Evolutionary conservation across 2,329 filamentous ascomycete genomes (phyloP), one percentile per base, ranked within the genome.

Genomic region (Aureobasidium sp.): DNA sequence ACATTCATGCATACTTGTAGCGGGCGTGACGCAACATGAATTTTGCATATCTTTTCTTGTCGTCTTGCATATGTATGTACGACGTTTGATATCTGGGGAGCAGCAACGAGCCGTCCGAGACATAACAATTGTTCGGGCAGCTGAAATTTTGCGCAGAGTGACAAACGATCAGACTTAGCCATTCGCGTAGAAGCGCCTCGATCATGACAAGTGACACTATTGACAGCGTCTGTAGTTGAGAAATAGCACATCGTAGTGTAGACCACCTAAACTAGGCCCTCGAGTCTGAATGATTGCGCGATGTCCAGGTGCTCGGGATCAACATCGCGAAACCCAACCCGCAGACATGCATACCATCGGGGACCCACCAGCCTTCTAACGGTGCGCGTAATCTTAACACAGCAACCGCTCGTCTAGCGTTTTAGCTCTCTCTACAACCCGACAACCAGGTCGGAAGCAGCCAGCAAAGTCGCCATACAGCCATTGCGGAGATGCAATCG

Each of bases 371-470:
- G 44, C 24, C 44, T 48, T 10, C 4, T 10, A 59, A 59, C 56
- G 56, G 56, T 47, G 56, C 56, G 44, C 34, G 56, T 48, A 59
- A 59, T 59, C 56, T 59, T 59, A 59, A 59, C 56, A 48, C 56
- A 59, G 56, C 56, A 48, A 48, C 56, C 56, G 44, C 56, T 59
- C 56, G 56, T 37, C 36, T 59, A 59, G 39, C 29, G 46, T 59
- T 48, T 39, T 59, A 20, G 56, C 20, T n/a, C 56, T 48, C 41
- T 41, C 17, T 39, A 26, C 56, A 59, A 41, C 56, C 56, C 44
- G 56, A 47, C 56, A 59, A 59, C 56, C 56, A 48, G 56, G 56
- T 59, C 44, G 46, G 43, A 59, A 39, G 56, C 44, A 48, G 56
- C 56, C 44, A 50, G 29, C 56, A 48, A 39, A 24, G 15, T 50